phyloP scores from a whole-genome alignment of 495 filamentous ascomycete species.

The Chaetomidium leptoderma region DNA sequence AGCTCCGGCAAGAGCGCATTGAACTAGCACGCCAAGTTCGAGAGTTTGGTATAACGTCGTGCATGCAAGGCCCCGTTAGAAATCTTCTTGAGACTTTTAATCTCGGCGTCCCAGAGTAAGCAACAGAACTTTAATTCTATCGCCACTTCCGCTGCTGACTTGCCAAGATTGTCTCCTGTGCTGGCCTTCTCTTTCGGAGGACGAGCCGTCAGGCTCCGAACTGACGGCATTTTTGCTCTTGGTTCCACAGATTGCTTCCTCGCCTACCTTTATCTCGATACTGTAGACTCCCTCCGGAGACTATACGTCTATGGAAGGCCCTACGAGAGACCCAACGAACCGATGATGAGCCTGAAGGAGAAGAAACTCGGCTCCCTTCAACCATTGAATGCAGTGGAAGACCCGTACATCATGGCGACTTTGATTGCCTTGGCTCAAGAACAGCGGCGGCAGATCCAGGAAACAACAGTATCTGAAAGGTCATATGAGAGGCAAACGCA shows the following conservation, averaged over 20 bases:
- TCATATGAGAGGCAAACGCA: background rate
- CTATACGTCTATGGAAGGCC: background rate
- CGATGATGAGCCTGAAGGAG: background rate
- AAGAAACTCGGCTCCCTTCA: background rate
- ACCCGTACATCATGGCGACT: background rate
- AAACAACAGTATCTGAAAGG: background rate
- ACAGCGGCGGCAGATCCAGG: background rate
- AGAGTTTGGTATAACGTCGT: background rate
- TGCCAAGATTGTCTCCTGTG: background rate
- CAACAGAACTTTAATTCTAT: background rate
- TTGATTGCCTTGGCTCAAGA: background rate
- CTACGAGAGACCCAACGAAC: background rate
- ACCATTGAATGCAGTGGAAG: background rate
- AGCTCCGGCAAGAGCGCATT: background rate
- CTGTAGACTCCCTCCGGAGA: background rate
- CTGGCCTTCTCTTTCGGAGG: background rate
- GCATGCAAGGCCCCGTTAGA: background rate
- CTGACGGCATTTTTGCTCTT: background rate
- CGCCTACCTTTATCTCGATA: background rate
- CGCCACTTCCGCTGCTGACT: background rate
- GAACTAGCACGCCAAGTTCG: background rate
- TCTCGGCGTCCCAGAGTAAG: background rate
- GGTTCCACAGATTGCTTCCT: background rate
- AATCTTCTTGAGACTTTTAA: background rate
- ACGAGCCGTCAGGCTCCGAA: background rate